A percentile compares a stretch with the other conserved stretches of the same genome.
Evolutionary conservation across 1,284 basidiomycete genomes (phyloP).

Genomic region (Coniferiporia sulphurascens): DNA sequence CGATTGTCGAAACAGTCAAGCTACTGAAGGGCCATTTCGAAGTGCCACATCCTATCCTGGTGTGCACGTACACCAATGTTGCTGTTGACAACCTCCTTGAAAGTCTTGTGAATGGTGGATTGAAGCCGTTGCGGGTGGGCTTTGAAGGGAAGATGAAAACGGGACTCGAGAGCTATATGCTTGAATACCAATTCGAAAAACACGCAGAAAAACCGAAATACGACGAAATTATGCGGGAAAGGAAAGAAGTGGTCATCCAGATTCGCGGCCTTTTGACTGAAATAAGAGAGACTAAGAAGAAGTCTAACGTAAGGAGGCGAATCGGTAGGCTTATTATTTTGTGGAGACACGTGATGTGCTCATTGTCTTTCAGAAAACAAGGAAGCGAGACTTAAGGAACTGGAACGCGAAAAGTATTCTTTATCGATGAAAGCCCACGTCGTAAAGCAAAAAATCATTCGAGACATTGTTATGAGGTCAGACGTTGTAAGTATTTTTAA

Average conservation of each 20-base stretch:
- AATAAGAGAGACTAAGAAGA: constrained; percentile 20
- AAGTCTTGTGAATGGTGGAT: constrained; percentile 55
- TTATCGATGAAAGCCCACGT: constrained; percentile 6
- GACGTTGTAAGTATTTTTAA: constrained; percentile 61
- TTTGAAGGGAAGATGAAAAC: constrained; percentile 56
- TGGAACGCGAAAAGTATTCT: background rate
- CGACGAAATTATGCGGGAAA: constrained; percentile 34
- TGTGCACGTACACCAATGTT: constrained; percentile 91
- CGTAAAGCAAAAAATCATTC: constrained; percentile 49
- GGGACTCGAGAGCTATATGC: constrained; percentile 53
- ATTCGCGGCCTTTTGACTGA: constrained; percentile 26
- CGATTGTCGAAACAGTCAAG: constrained; percentile 81
- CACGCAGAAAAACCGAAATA: constrained; percentile 54
- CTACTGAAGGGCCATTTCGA: constrained; percentile 85
- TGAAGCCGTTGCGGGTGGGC: constrained; percentile 78
- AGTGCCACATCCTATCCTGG: constrained; percentile 79
- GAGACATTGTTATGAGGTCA: constrained; percentile 56
- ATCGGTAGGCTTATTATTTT: background rate
- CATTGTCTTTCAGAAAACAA: constrained; percentile 8
- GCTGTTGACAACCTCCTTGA: constrained; percentile 93
- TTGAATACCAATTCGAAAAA: constrained; percentile 60
- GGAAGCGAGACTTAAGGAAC: constrained; percentile 1
- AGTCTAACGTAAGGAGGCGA: background rate
- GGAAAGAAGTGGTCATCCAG: constrained; percentile 28
- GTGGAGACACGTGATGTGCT: too few relatives aligned